Evolutionary conservation across 176 grass and related monocot species (phyloP).

Genomic region (Luzula sylvatica): DNA sequence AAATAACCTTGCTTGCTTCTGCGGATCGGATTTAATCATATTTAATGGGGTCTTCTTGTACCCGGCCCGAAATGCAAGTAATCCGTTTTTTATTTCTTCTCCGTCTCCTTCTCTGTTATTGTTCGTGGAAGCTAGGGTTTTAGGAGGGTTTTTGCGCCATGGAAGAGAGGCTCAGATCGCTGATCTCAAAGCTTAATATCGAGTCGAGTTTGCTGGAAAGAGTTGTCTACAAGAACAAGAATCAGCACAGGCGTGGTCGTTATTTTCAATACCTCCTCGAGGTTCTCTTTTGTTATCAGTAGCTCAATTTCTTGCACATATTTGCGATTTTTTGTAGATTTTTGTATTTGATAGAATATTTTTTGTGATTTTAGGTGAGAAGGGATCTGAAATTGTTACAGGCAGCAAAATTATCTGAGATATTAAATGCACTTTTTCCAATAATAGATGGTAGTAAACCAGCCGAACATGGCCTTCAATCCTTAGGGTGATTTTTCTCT

Average conservation of each 20-base stretch:
- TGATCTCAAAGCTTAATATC: conserved; percentile 10
- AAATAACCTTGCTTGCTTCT: not conserved
- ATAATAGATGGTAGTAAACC: conserved; percentile 11
- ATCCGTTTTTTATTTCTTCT: not conserved
- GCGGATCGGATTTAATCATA: not conserved
- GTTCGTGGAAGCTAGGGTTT: no score
- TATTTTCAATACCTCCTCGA: conserved; percentile 30
- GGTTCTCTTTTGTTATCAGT: conserved; percentile 2
- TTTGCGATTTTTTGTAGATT: no score
- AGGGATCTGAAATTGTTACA: conserved; percentile 19
- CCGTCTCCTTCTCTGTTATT: not conserved
- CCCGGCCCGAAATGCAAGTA: no score
- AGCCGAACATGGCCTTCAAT: conserved; percentile 4
- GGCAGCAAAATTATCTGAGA: conserved; percentile 4
- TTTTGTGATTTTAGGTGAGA: conserved; percentile 10
- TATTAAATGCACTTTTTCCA: conserved; percentile 24
- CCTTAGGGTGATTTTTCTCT: not conserved
- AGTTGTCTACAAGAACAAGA: conserved; percentile 28
- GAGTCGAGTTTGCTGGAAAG: conserved; percentile 17
- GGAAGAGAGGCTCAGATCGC: conserved; percentile 24
- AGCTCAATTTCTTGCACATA: not conserved
- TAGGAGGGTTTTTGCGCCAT: conserved; percentile 16
- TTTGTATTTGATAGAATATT: no score
- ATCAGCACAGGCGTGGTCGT: conserved; percentile 23
- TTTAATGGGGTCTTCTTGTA: no score